A percentile compares a stretch with the other conserved stretches of the same genome.
These are phyloP conservation scores for Debaryomyces fabryi DNA, from an alignment of 1,139 yeast species.

Conservation along the genomic window DNA sequence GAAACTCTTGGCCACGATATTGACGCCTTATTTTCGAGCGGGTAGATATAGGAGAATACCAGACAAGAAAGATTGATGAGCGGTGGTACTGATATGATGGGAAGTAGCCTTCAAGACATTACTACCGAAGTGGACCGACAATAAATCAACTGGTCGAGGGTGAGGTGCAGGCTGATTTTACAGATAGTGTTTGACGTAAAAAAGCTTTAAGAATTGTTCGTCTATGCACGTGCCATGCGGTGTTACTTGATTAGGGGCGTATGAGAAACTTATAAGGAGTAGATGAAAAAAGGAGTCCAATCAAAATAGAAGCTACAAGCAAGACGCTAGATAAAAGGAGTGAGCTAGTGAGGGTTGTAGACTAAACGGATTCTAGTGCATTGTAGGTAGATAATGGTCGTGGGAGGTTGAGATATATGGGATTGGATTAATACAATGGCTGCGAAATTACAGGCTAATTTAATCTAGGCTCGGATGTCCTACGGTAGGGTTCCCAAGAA, in stretches of 20 bases:
- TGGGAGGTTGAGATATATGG: not conserved
- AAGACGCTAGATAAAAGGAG: not conserved
- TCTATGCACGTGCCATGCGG: slow-evolving; percentile 3
- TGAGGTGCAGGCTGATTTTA: not conserved
- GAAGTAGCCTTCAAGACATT: not conserved
- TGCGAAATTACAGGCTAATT: not conserved
- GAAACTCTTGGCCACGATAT: not conserved
- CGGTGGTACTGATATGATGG: not conserved
- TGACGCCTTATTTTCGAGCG: not conserved
- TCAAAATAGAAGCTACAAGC: not conserved
- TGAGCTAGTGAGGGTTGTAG: not conserved
- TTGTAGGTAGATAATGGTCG: not conserved
- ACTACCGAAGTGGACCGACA: not conserved
- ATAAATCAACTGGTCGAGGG: not conserved
- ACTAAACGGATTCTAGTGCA: not conserved
- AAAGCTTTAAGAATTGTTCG: not conserved
- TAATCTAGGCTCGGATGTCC: not conserved
- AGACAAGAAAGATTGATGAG: not conserved
- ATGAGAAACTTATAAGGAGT: not conserved
- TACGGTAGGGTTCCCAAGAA: not conserved
- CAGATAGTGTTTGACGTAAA: slow-evolving; percentile 2
- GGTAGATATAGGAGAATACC: not conserved
- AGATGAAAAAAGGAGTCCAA: not conserved
- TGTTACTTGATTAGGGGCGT: not conserved
- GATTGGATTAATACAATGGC: not conserved